Conservation (phyloP, 2,329 filamentous ascomycete species). For the Hypoxylon sp. region DNA sequence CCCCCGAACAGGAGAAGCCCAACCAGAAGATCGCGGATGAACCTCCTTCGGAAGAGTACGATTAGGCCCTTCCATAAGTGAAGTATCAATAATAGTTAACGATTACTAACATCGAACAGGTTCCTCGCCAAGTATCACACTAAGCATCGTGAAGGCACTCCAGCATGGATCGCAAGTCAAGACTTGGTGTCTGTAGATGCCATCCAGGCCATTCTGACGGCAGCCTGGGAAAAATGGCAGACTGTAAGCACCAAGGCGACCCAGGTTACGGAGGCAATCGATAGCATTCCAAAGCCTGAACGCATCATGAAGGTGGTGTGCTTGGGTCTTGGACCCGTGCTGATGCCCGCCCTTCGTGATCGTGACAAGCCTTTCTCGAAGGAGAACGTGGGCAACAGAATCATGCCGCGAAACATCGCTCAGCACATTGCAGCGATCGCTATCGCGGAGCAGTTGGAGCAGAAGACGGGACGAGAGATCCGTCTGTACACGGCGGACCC, state of each 20-base stretch:
- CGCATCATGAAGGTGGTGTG: constrained; percentile 36
- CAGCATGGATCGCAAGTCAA: background rate
- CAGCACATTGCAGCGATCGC: constrained; percentile 37
- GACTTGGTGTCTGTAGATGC: constrained; percentile 1
- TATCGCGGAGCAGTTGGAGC: constrained; percentile 23
- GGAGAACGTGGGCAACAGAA: background rate
- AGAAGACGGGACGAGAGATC: constrained; percentile 19
- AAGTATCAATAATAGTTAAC: background rate
- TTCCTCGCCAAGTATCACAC: constrained; percentile 22
- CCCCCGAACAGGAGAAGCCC: constrained; percentile 27
- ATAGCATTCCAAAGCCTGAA: constrained; percentile 30
- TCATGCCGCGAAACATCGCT: constrained; percentile 27
- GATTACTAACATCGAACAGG: constrained; percentile 14
- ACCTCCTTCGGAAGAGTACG: constrained; percentile 22
- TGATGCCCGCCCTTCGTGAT: background rate
- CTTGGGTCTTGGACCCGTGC: constrained; percentile 30
- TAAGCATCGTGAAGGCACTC: background rate
- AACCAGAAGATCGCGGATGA: constrained; percentile 11
- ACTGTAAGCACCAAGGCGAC: constrained; percentile 16
- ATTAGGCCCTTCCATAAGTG: background rate
- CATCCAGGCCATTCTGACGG: constrained; percentile 22
- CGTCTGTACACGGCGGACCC: constrained; percentile 35
- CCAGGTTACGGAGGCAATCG: constrained; percentile 24
- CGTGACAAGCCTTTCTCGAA: background rate
- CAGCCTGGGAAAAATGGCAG: constrained; percentile 33